phyloP scores from a whole-genome alignment of 2,329 filamentous ascomycete species.

The Nemania sp. region DNA sequence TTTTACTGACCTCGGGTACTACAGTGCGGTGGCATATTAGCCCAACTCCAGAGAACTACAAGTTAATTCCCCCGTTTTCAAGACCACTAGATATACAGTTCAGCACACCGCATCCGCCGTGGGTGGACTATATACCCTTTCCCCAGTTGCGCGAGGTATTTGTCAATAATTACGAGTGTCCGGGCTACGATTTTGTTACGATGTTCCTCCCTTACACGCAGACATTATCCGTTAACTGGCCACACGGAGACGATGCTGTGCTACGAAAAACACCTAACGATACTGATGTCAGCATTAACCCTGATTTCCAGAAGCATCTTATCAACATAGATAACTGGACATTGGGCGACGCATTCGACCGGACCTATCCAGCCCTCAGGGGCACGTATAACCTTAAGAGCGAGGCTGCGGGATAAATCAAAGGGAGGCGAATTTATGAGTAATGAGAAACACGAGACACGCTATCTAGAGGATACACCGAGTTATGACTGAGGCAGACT shows the following conservation, averaged over 20 bases:
- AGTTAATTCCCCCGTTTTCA: slow-evolving; percentile 79
- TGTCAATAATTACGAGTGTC: slow-evolving; percentile 49
- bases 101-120: slow-evolving; percentile 76
- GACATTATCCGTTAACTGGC: slow-evolving; percentile 84
- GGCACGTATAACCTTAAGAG: slow-evolving; percentile 57
- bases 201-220: slow-evolving; percentile 87
- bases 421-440: neutral
- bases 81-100: slow-evolving; percentile 75
- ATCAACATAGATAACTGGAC: slow-evolving; percentile 84
- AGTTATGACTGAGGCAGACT: neutral
- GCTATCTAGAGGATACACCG: neutral
- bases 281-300: slow-evolving; percentile 82
- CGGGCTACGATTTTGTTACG: slow-evolving; percentile 75
- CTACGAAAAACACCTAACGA: slow-evolving; percentile 69
- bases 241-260: slow-evolving; percentile 79
- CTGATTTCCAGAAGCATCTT: slow-evolving; percentile 85
- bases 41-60: slow-evolving; percentile 82
- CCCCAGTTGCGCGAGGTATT: slow-evolving; percentile 75
- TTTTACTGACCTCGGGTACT: neutral
- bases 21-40: slow-evolving; percentile 82
- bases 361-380: slow-evolving; percentile 70
- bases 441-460: neutral
- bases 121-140: slow-evolving; percentile 87
- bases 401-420: neutral
- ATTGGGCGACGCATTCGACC: slow-evolving; percentile 75